Evolutionary conservation across 108 stramenopile species (phyloP).

Genomic region (Skeletonema menzelii): DNA sequence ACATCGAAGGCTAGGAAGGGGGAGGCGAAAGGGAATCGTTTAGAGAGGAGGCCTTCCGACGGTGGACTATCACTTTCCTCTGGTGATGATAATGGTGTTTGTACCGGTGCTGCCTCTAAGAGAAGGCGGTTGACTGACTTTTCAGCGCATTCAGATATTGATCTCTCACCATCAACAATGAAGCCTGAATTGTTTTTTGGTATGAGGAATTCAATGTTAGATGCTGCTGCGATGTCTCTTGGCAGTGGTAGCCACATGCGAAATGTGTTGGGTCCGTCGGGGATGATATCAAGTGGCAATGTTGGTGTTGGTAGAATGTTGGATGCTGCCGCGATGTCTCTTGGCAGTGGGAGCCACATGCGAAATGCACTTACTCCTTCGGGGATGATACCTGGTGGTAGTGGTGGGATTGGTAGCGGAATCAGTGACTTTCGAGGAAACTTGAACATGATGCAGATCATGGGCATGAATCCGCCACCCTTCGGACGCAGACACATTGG

Average conservation of each 20-base stretch:
- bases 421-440: neutral
- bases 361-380: no score
- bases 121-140: no score
- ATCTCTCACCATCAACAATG: neutral
- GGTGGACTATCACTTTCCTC: neutral
- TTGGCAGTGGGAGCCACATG: neutral
- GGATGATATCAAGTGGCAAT: neutral
- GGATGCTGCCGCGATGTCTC: neutral
- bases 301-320: neutral
- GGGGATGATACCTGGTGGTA: neutral
- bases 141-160: neutral
- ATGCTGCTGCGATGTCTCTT: neutral
- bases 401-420: neutral
- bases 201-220: neutral
- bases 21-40: neutral
- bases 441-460: neutral
- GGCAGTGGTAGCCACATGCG: neutral
- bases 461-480: neutral
- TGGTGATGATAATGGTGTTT: neutral
- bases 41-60: neutral
- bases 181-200: neutral
- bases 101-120: neutral
- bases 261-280: no score
- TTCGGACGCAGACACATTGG: neutral
- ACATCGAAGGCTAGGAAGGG: no score